phyloP scores from a whole-genome alignment of 106 monocot species.

The Platanthera guangdongensis region DNA sequence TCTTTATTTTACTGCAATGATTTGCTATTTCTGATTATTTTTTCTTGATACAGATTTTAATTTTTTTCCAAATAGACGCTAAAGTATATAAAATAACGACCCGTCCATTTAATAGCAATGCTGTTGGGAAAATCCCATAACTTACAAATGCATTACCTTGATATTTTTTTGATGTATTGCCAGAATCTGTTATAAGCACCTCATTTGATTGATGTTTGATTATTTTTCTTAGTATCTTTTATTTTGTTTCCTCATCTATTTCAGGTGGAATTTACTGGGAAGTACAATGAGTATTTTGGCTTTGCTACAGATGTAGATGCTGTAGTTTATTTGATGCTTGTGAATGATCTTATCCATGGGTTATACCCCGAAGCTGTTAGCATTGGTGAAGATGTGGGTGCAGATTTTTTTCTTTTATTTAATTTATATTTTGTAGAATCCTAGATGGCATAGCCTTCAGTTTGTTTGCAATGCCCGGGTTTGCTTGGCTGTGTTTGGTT shows the following conservation, averaged over 20 bases:
- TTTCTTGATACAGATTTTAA: neutral
- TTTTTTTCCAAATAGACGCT: neutral
- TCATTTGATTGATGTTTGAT: neutral
- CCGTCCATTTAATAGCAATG: neutral
- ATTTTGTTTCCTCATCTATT: slow-evolving; percentile 9
- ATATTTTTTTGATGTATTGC: slow-evolving; percentile 1
- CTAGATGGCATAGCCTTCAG: neutral
- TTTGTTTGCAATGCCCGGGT: neutral
- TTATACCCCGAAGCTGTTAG: slow-evolving; percentile 78
- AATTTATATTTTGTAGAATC: neutral
- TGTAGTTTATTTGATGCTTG: slow-evolving; percentile 87
- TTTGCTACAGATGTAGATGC: slow-evolving; percentile 93
- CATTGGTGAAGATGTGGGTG: slow-evolving; percentile 98
- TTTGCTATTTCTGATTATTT: neutral
- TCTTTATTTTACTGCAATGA: neutral
- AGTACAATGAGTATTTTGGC: slow-evolving; percentile 97
- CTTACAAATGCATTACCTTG: neutral
- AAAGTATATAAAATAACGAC: neutral
- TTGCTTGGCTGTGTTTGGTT: neutral
- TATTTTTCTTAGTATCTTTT: neutral
- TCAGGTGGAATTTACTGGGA: slow-evolving; percentile 78
- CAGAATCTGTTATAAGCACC: neutral
- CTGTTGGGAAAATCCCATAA: too few species aligned
- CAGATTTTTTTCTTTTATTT: neutral
- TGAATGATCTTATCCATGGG: slow-evolving; percentile 96